Evolutionary conservation across 2,329 filamentous ascomycete genomes (phyloP), one percentile per base, ranked within the genome.

Genomic region (Byssothecium circinans): DNA sequence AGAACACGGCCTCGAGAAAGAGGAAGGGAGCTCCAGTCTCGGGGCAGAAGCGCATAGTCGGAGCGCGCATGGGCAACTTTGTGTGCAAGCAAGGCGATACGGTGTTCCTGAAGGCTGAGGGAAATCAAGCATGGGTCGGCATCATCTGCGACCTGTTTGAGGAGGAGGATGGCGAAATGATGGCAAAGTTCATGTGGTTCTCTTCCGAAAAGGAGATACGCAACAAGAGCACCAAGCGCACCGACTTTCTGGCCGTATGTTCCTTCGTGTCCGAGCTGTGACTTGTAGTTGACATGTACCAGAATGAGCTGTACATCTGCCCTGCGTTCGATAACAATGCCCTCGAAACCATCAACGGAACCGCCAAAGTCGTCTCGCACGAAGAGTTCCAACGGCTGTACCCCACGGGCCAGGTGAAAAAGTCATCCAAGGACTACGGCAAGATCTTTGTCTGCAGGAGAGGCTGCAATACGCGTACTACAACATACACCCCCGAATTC

Each of bases 141-240:
- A 84, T 99, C 52, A 87, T 96, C 43, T 87, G 86, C 61, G 85
- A 89, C 35, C 96, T 99, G 57, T 68, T 85, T 32, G 85, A 92
- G 37, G 85, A 87, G 37, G 53, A 54, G 36, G 62, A 70, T 11
- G 85, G 84, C 3, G 76, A 78, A 53, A 96, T 90, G 77, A 84
- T 86, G 20, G 92, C 88, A 45, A 88, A 87, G 53, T 94, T 99
- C 65, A 86, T 96, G 80, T 99, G 94, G 94, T 96, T 99, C 67
- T 91, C 89, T 0, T 90, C 89, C 0, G 88, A 95, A 61, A 88
- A 87, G 62, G 92, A 97, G 72, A 89, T 96, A 51, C 83, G 86
- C 22, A 94, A 89, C 61, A 87, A 86, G 65, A 81, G 84, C 48
- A 92, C 89, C 73, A 95, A 94, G 74, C 80, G 90, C 62, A 80